These are phyloP conservation scores for Aspergillus calidoustus DNA, from an alignment of 2,329 filamentous ascomycete species.

Conservation along the genomic window DNA sequence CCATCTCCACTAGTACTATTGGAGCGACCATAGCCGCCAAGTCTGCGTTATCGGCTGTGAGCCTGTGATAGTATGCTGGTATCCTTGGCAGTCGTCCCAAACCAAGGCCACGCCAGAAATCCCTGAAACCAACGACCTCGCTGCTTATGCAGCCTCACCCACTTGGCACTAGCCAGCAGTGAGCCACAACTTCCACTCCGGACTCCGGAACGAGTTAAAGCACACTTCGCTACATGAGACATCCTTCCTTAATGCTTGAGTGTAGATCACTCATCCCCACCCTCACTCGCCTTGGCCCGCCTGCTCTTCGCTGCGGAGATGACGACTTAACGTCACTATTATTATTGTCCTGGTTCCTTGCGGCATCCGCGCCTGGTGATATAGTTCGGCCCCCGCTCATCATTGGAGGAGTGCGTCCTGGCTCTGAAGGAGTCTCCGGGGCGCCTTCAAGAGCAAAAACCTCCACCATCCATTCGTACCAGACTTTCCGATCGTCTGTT, in stretches of 20 bases:
- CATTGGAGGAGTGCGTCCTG: conserved; percentile 28
- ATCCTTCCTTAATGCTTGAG: conserved; percentile 55
- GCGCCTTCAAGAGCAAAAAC: conserved; percentile 61
- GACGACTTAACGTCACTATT: conserved; percentile 8
- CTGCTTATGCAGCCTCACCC: conserved; percentile 5
- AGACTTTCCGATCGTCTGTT: conserved; percentile 93
- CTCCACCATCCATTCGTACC: conserved; percentile 98
- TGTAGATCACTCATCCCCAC: conserved; percentile 53
- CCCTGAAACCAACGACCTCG: conserved; percentile 1
- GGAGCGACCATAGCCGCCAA: conserved; percentile 6
- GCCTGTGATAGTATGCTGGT: neutral
- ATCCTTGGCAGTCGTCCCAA: conserved; percentile 3
- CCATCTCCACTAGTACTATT: conserved; percentile 2
- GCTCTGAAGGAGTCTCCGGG: conserved; percentile 17
- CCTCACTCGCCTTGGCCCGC: conserved; percentile 35
- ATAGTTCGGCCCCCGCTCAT: conserved; percentile 37
- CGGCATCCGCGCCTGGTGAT: conserved; percentile 31
- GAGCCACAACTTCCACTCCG: neutral
- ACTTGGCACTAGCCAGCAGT: neutral
- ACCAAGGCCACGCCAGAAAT: conserved; percentile 11
- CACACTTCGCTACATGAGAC: conserved; percentile 47
- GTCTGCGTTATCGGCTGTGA: conserved; percentile 7
- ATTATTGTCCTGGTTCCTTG: conserved; percentile 26
- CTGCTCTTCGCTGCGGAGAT: conserved; percentile 18
- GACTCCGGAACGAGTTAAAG: conserved; percentile 12